These are phyloP conservation scores for Plantago ovata DNA, from an alignment of 257 asterid genomes.

Conservation along the genomic window DNA sequence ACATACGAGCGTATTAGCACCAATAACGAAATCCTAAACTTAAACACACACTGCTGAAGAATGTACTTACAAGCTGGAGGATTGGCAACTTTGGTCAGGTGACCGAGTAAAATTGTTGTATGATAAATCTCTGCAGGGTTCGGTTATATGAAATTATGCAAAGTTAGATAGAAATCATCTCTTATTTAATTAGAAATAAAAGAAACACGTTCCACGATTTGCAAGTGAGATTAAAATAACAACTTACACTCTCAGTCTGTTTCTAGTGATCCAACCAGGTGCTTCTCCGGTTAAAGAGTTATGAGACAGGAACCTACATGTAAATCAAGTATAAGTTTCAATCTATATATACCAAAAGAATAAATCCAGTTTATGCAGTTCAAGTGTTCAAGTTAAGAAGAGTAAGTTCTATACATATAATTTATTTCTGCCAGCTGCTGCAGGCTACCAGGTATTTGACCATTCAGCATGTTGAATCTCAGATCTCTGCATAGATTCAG, in stretches of 20 bases:
- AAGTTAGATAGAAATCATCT: background rate
- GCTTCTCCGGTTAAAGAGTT: constrained; percentile 67
- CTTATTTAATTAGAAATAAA: background rate
- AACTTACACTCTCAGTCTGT: constrained; percentile 46
- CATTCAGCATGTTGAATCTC: constrained; percentile 70
- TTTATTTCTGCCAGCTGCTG: constrained; percentile 8
- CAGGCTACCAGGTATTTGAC: constrained; percentile 40
- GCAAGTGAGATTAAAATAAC: constrained; percentile 10
- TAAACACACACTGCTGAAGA: background rate
- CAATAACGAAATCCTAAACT: constrained; percentile 11
- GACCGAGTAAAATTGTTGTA: constrained; percentile 65
- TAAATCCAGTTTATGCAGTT: constrained; percentile 8
- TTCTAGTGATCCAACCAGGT: constrained; percentile 51
- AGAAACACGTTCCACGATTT: background rate
- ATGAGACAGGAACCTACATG: constrained; percentile 62
- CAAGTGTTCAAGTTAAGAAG: background rate
- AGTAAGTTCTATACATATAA: constrained; percentile 40
- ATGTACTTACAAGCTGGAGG: constrained; percentile 46
- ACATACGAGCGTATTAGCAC: constrained; percentile 14
- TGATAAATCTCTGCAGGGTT: constrained; percentile 82
- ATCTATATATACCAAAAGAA: background rate
- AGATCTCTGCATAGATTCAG: constrained; percentile 59
- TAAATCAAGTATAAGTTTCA: constrained; percentile 10
- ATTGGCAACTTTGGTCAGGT: constrained; percentile 35
- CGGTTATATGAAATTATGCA: too few species aligned